These are phyloP conservation scores for Tolypocladium guangdongense DNA, from an alignment of 2,329 filamentous ascomycete genomes.

Conservation along the genomic window DNA sequence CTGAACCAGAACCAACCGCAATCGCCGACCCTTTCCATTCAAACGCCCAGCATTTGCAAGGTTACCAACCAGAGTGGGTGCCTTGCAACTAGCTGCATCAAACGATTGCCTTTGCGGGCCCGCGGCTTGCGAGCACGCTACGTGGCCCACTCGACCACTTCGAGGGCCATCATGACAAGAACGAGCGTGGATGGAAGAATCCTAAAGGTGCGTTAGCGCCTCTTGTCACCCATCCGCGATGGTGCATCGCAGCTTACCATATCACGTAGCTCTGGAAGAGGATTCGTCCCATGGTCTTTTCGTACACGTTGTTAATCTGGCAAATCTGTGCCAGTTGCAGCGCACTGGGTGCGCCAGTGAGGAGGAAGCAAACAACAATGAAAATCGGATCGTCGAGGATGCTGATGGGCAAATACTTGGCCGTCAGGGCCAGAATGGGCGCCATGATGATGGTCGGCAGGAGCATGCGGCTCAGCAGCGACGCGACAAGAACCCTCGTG, in stretches of 20 bases:
- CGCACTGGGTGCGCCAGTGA: constrained; percentile 86
- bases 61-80: not conserved
- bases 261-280: constrained; percentile 84
- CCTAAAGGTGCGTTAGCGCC: constrained; percentile 35
- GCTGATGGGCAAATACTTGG: constrained; percentile 84
- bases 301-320: constrained; percentile 94
- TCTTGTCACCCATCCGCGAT: not conserved
- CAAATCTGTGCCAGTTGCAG: constrained; percentile 96
- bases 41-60: not conserved
- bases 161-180: constrained; percentile 81
- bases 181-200: constrained; percentile 88
- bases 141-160: constrained; percentile 81
- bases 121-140: not conserved
- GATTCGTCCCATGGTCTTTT: constrained; percentile 85
- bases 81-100: not conserved
- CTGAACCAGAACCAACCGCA: not conserved
- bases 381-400: constrained; percentile 98
- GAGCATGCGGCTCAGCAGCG: constrained; percentile 81
- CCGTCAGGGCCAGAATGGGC: constrained; percentile 72
- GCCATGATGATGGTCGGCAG: constrained; percentile 88
- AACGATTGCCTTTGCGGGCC: not conserved
- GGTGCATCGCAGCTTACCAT: constrained; percentile 47
- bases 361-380: constrained; percentile 92
- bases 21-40: not conserved
- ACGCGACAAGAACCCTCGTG: constrained; percentile 73